Conservation (phyloP, 2,329 filamentous ascomycete species). For the Gaeumannomyces tritici region DNA sequence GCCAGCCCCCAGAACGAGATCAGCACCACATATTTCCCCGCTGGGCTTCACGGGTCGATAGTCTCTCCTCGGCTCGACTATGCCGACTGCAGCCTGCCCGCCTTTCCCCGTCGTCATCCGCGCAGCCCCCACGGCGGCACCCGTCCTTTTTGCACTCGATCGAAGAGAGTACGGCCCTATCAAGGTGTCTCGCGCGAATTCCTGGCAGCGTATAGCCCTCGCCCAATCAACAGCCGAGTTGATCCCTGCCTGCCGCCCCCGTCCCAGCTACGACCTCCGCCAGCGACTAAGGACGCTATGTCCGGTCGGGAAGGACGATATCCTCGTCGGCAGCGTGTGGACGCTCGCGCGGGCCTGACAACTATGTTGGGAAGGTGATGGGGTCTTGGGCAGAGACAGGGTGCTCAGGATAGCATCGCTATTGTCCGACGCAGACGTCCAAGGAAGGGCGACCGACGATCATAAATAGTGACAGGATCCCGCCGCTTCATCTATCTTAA, state of each 20-base stretch:
- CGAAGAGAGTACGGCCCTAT: neutral
- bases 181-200: neutral
- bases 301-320: neutral
- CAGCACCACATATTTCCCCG: neutral
- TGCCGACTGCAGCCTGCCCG: neutral
- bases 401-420: neutral
- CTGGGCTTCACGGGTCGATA: neutral
- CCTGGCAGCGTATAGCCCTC: neutral
- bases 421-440: neutral
- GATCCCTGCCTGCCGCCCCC: neutral
- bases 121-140: neutral
- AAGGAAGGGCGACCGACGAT: neutral
- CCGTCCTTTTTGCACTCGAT: neutral
- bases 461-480: constrained; percentile 1
- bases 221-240: neutral
- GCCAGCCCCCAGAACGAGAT: neutral
- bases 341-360: neutral
- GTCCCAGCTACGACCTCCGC: neutral
- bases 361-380: constrained; percentile 1
- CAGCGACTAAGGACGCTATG: neutral
- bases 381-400: neutral
- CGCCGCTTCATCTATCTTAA: constrained; percentile 1
- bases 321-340: neutral
- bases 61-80: neutral
- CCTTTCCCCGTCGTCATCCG: neutral